Conservation (phyloP, 495 filamentous ascomycete genomes). For the Aspergillus olivimuriae region DNA sequence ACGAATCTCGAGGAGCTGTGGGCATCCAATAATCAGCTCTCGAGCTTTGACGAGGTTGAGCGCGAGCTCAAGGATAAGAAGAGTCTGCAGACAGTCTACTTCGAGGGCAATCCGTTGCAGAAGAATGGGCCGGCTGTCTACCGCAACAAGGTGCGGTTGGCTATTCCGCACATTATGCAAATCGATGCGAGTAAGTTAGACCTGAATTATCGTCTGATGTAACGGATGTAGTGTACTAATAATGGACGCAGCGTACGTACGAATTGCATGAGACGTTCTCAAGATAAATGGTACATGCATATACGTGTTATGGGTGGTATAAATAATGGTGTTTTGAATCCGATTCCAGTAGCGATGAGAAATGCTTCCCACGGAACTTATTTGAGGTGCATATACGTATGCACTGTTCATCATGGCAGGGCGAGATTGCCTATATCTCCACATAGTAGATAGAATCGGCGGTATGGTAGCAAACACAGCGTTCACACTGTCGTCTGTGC, state of each 20-base stretch:
- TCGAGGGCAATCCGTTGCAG: conserved; percentile 94
- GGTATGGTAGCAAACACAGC: too few relatives aligned
- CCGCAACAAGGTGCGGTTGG: conserved; percentile 84
- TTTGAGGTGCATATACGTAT: too few relatives aligned
- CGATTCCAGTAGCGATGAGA: too few relatives aligned
- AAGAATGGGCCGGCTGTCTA: conserved; percentile 67
- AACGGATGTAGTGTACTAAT: conserved; percentile 1
- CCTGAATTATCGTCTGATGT: not conserved
- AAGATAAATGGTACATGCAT: too few relatives aligned
- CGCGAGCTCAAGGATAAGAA: conserved; percentile 69
- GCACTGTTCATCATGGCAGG: too few relatives aligned
- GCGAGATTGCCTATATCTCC: too few relatives aligned
- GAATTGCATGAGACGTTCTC: too few relatives aligned
- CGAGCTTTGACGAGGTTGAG: conserved; percentile 79
- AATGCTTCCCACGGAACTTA: too few relatives aligned
- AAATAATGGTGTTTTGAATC: too few relatives aligned
- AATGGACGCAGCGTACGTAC: conserved; percentile 22
- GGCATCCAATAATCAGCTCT: conserved; percentile 83
- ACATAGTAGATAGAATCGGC: too few relatives aligned
- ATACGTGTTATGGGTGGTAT: too few relatives aligned
- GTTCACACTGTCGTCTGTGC: too few relatives aligned
- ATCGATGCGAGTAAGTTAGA: conserved; percentile 91
- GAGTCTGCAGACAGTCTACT: conserved; percentile 85
- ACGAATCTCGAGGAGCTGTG: conserved; percentile 81
- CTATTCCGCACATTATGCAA: conserved; percentile 79